Evolutionary conservation across 768 basidiomycete species (phyloP).

Genomic region (Leccinum subgranulosum): DNA sequence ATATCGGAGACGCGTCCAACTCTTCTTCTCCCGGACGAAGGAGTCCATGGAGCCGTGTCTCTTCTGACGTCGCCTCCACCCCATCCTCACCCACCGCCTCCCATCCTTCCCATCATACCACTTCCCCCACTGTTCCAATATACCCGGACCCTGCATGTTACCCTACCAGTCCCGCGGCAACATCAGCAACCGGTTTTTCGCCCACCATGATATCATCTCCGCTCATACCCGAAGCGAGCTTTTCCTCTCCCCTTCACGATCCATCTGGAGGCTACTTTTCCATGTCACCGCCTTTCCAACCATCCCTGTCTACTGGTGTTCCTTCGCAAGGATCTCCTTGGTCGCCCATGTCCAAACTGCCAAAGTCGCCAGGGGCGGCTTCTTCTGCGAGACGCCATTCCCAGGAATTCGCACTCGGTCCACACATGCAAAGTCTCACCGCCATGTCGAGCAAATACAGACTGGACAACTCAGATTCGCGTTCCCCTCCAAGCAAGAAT

Average conservation of each 20-base stretch:
- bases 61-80: constrained; percentile 20
- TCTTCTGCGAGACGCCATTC: constrained; percentile 26
- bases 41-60: constrained; percentile 12
- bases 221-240: constrained; percentile 14
- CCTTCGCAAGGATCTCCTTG: constrained; percentile 18
- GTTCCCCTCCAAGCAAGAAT: constrained; percentile 8
- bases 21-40: constrained; percentile 37
- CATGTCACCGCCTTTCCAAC: constrained; percentile 10
- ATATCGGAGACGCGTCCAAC: constrained; percentile 14
- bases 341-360: constrained; percentile 7
- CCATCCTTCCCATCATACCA: constrained; percentile 15
- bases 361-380: constrained; percentile 6
- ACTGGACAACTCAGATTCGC: constrained; percentile 16
- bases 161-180: constrained; percentile 9
- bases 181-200: constrained; percentile 7
- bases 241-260: constrained; percentile 13
- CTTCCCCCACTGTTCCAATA: constrained; percentile 21
- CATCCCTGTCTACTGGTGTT: constrained; percentile 3
- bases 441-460: constrained; percentile 27
- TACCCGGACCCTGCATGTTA: constrained; percentile 22
- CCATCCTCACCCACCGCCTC: constrained; percentile 26
- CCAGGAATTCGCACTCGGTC: constrained; percentile 7
- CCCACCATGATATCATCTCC: constrained; percentile 3
- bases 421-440: constrained; percentile 18
- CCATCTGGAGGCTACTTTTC: constrained; percentile 16